Evolutionary conservation across 805 yeast genomes (phyloP).

Genomic region (Sugiyamaella qingdaonensis): DNA sequence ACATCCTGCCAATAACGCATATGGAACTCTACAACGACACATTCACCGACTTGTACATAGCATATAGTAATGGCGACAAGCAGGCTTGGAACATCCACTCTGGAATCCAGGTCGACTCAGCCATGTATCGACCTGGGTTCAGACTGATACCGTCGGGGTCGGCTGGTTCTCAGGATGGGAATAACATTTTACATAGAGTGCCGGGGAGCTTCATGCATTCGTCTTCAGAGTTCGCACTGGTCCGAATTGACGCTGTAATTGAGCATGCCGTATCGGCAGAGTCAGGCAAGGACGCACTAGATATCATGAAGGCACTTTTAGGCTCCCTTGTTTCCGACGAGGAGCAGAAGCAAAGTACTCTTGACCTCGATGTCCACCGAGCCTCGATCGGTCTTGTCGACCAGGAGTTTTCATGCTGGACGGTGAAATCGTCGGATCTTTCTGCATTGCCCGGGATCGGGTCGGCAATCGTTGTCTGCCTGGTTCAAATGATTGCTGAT

Average conservation of each 20-base stretch:
- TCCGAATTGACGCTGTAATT: background rate
- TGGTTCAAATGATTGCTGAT: background rate
- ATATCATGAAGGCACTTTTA: too few species aligned
- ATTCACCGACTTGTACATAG: background rate
- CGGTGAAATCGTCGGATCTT: background rate
- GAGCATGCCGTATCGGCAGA: background rate
- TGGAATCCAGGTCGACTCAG: constrained; percentile 1
- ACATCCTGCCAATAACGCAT: constrained; percentile 4
- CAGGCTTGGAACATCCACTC: constrained; percentile 14
- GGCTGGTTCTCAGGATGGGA: too few species aligned
- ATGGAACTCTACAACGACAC: background rate
- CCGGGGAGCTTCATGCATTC: background rate
- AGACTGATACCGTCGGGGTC: background rate
- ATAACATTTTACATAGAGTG: background rate
- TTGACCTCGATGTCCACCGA: background rate
- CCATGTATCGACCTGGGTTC: background rate
- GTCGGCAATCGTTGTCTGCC: background rate
- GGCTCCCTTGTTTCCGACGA: too few species aligned
- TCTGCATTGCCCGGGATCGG: background rate
- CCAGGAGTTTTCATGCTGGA: background rate
- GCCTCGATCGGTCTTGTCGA: background rate
- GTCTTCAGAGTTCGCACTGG: background rate
- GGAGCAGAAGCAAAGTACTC: too few species aligned
- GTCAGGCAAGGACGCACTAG: too few species aligned
- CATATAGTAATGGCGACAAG: constrained; percentile 13